These are phyloP conservation scores for Aspergillus mulundensis DNA, from an alignment of 495 filamentous ascomycete species.

Conservation along the genomic window DNA sequence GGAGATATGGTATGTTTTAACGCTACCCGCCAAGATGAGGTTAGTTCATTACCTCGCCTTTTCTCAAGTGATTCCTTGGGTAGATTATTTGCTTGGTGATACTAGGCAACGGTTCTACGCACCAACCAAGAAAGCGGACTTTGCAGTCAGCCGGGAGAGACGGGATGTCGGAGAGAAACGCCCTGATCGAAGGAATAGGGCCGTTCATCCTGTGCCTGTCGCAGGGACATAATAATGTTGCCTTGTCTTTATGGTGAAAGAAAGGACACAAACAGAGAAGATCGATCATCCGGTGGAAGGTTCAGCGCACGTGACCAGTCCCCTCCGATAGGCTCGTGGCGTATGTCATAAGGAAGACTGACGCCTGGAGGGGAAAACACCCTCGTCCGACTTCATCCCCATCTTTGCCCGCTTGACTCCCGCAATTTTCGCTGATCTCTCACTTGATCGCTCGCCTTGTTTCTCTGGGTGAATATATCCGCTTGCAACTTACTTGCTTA, in stretches of 20 bases:
- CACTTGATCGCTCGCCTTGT: background rate
- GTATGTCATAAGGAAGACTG: conserved; percentile 37
- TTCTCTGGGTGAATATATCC: background rate
- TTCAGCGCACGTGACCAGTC: conserved; percentile 32
- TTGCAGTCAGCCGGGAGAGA: conserved; percentile 58
- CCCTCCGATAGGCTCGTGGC: conserved; percentile 29
- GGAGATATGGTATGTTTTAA: conserved; percentile 59
- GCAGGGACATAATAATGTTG: background rate
- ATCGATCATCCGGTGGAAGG: background rate
- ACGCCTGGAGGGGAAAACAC: conserved; percentile 29
- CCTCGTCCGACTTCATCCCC: background rate
- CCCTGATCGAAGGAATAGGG: conserved; percentile 61
- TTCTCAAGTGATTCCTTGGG: background rate
- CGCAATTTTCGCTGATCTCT: background rate
- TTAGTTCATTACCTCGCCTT: background rate
- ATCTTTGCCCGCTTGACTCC: background rate
- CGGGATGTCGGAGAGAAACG: conserved; percentile 62
- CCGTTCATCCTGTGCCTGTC: conserved; percentile 16
- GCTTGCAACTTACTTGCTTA: background rate
- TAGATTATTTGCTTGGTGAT: background rate
- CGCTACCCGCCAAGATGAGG: conserved; percentile 42
- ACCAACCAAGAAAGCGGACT: conserved; percentile 92
- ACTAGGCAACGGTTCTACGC: conserved; percentile 29
- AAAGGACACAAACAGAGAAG: background rate
- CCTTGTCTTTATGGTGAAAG: background rate